Evolutionary conservation across 2,329 filamentous ascomycete genomes (phyloP), one percentile per base, ranked within the genome.

Genomic region (Botryosphaeria dothidea): DNA sequence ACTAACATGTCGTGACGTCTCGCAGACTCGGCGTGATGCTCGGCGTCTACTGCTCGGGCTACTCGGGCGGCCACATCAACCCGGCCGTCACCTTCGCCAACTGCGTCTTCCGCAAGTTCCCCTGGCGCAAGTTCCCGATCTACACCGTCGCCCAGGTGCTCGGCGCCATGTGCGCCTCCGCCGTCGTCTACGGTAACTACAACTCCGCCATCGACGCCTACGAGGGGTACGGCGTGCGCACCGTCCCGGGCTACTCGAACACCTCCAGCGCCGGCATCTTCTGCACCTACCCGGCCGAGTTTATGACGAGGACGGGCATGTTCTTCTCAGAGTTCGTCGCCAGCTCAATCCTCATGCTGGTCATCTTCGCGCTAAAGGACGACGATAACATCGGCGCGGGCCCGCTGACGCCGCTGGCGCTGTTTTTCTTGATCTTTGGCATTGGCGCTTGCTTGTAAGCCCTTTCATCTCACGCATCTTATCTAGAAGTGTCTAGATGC

Each of bases 241-340:
- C 7, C 68, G 70, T 29, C 66, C 71, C 19, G 72, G 73, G 77
- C 45, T 84, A 80, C 8, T 60, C 56, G 15, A 73, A 78, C 27
- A 88, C 83, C 21, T 82, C 87, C 2, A 88, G 88, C 0, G 88
- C 86, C 0, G 87, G 85, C 3, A 85, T 92, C 64, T 91, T 92
- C 71, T 90, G 86, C 80, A 90, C 89, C 0, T 90, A 90, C 71
- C 87, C 90, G 0, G 81, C 85, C 66, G 68, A 78, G 0, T 87
- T 90, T 73, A 82, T 92, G 81, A 87, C 86, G 1, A 85, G 83
- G 48, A 85, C 86, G 0, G 84, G 84, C n/a, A 87, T 89, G 74
- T 90, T 91, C 76, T 90, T 91, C 72, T 89, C 86, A 48, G 89
- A 92, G 69, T 89, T 91, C 67, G 78, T 92, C 57, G 86, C 88